These are phyloP conservation scores for Apophysomyces sp. DNA, from an alignment of 371 early-diverging fungal genomes.

Conservation along the genomic window DNA sequence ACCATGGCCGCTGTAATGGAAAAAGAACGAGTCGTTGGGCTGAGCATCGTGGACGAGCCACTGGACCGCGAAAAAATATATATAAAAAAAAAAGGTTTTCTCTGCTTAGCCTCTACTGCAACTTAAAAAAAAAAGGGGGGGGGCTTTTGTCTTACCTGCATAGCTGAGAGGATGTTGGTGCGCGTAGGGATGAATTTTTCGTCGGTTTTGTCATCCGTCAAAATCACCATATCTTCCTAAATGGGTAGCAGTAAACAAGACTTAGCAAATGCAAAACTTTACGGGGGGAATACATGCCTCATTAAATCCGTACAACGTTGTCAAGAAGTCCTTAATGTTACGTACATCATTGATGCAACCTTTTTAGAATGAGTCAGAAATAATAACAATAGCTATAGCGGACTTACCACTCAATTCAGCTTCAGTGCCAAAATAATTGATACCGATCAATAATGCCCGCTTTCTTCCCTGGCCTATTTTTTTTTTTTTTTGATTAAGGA, in stretches of 20 bases:
- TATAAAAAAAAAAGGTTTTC: constrained; percentile 13
- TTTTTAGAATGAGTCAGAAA: background rate
- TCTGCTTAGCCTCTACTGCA: background rate
- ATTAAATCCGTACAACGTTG: constrained; percentile 59
- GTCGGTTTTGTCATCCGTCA: constrained; percentile 85
- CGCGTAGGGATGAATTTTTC: constrained; percentile 73
- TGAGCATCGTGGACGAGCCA: constrained; percentile 88
- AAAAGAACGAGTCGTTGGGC: constrained; percentile 85
- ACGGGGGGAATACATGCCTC: constrained; percentile 27
- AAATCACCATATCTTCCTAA: constrained; percentile 69
- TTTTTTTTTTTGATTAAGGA: background rate
- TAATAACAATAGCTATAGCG: background rate
- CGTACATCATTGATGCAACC: constrained; percentile 94
- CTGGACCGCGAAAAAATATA: constrained; percentile 49
- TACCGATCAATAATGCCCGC: constrained; percentile 88
- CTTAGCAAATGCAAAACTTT: background rate
- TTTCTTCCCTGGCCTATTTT: constrained; percentile 60
- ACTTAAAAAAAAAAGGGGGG: too few species aligned
- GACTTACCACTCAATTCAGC: constrained; percentile 62
- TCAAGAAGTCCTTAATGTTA: constrained; percentile 78
- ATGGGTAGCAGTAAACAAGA: background rate
- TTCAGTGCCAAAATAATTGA: constrained; percentile 81
- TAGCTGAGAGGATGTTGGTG: constrained; percentile 64
- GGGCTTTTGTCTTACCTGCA: constrained; percentile 2
- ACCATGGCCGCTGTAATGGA: constrained; percentile 94